Evolutionary conservation across 2,329 filamentous ascomycete genomes (phyloP).

Genomic region (Atkinsonella texensis): DNA sequence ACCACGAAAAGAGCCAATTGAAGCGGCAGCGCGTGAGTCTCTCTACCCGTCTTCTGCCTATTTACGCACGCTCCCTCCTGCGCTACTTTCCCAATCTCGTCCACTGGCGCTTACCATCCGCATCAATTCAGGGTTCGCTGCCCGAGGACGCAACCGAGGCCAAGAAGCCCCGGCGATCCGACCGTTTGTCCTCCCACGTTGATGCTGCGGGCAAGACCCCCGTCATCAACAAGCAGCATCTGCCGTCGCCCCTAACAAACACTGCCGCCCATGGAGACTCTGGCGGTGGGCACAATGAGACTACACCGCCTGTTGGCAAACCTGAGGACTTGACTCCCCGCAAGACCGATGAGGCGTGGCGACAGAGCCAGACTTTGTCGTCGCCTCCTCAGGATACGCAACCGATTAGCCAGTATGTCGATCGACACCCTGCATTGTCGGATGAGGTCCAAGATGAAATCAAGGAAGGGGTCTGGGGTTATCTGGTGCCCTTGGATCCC

Average conservation of each 20-base stretch:
- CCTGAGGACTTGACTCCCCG: conserved; percentile 42
- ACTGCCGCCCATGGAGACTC: conserved; percentile 40
- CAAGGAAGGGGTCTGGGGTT: conserved; percentile 87
- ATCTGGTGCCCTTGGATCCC: conserved; percentile 70
- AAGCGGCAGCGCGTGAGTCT: conserved; percentile 64
- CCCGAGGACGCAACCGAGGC: conserved; percentile 52
- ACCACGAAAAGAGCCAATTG: conserved; percentile 67
- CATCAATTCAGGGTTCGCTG: conserved; percentile 45
- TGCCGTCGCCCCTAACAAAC: conserved; percentile 73
- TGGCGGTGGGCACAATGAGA: conserved; percentile 50
- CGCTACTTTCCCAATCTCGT: conserved; percentile 9
- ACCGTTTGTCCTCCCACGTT: conserved; percentile 42
- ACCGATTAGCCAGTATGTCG: conserved; percentile 59
- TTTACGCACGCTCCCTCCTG: conserved; percentile 7
- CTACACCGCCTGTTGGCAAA: conserved; percentile 52
- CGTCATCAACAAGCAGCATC: conserved; percentile 50
- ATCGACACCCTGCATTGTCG: conserved; percentile 57
- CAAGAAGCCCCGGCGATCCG: conserved; percentile 77
- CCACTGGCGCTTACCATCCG: conserved; percentile 13
- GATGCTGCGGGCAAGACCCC: conserved; percentile 43
- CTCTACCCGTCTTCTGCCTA: conserved; percentile 10
- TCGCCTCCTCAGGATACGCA: conserved; percentile 53
- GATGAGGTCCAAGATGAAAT: conserved; percentile 79
- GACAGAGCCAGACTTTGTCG: conserved; percentile 33
- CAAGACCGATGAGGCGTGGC: conserved; percentile 35